phyloP scores from a whole-genome alignment of 1,284 basidiomycete genomes.

The Mycena sp. region DNA sequence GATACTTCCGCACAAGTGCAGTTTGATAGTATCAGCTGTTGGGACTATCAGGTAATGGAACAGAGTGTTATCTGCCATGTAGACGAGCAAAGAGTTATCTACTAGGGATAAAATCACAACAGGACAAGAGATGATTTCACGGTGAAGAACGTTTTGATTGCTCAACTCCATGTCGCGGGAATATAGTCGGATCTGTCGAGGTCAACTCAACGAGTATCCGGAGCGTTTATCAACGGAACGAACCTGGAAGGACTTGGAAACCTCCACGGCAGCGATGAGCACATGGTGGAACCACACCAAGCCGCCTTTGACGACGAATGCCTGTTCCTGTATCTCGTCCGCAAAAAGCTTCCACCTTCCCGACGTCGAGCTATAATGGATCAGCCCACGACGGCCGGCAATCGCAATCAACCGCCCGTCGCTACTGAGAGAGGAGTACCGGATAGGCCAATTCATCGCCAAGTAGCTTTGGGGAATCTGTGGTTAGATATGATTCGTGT shows the following conservation, averaged over 20 bases:
- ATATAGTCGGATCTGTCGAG: constrained; percentile 85
- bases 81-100: constrained; percentile 96
- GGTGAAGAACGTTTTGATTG: constrained; percentile 86
- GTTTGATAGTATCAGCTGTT: constrained; percentile 82
- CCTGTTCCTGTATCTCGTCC: constrained; percentile 88
- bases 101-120: constrained; percentile 91
- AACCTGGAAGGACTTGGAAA: constrained; percentile 83
- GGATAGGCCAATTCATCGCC: constrained; percentile 93
- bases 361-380: constrained; percentile 93
- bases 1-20: constrained; percentile 95
- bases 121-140: constrained; percentile 81
- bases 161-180: constrained; percentile 95
- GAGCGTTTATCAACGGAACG: constrained; percentile 31
- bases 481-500: constrained; percentile 6
- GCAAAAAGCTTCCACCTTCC: constrained; percentile 96
- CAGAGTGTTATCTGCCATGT: constrained; percentile 96
- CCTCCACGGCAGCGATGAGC: constrained; percentile 90
- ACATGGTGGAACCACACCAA: constrained; percentile 98
- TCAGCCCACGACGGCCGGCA: constrained; percentile 90
- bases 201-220: constrained; percentile 12
- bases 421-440: constrained; percentile 90
- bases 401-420: constrained; percentile 95
- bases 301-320: constrained; percentile 91
- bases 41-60: constrained; percentile 94
- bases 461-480: constrained; percentile 92